Base-by-base conservation (phyloP, 2,329 filamentous ascomycete species). In the Chalara sp. region DNA sequence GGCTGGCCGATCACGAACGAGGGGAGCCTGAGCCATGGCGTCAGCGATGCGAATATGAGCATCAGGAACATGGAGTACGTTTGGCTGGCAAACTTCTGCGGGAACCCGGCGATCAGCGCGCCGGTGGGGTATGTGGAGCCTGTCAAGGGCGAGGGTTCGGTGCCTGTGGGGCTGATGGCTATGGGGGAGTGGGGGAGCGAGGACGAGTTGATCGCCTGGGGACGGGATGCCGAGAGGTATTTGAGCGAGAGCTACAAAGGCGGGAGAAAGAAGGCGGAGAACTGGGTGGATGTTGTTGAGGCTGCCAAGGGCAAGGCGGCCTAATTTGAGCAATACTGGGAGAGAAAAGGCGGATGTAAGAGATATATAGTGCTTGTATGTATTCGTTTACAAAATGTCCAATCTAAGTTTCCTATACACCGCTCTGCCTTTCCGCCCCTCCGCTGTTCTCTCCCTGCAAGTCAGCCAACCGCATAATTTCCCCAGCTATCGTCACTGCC, bases 51-150 rank as follows among this genome's bases (percentile, higher is more conserved):
- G 0, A 89, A 93, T 64, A 74, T 71, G 54, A 83, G 81, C 12
- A 72, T 95, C n/a, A 74, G 79, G 30, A 87, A 80, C 63, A 95
- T 96, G 89, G 81, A 85, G 67, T 96, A 89, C 68, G 83, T 87
- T 12, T 95, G 87, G 79, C 69, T 95, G 35, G 86, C 90, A 6
- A 96, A 96, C 68, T 84, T 89, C 59, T 81, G 76, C 0, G 91
- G 91, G 0, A 83, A 84, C 46, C 91, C 91, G 1, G 82, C 87
- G 1, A 78, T 95, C 10, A 82, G 75, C 44, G 82, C 81, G 35
- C 89, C 91, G 0, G 82, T 87, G 8, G 90, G 88, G 1, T 95
- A 90, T 68, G 76, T 73, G 4, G 56, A 59, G 35, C 58, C 58
- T 6, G 52, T 48, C 7, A 59, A 60, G 37, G 62, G 56, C 33